Conservation (phyloP, 139 green algal genomes). For the Mesotaenium endlicherianum region DNA sequence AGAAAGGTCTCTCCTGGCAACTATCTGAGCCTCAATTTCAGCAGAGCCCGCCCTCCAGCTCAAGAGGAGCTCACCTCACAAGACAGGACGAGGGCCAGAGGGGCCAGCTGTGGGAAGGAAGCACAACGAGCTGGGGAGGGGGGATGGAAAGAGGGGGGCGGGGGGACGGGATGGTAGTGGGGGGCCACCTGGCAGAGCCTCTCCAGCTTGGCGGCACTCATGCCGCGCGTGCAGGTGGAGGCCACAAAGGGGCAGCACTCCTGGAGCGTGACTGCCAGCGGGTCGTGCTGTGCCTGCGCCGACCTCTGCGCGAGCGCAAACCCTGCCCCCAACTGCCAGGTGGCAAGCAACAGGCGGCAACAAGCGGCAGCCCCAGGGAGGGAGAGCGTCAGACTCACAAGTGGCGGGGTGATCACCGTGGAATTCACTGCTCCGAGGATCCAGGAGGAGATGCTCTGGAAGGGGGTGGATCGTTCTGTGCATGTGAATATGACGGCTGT, state of each 20-base stretch:
- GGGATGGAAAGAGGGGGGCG: background rate
- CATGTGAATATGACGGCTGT: no score
- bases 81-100: no score
- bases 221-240: conserved; percentile 31
- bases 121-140: background rate
- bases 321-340: conserved; percentile 28
- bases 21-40: background rate
- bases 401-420: no score
- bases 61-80: no score
- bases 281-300: conserved; percentile 2
- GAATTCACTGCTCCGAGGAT: no score
- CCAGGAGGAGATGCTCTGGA: no score
- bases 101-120: no score
- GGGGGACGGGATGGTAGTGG: background rate
- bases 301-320: conserved; percentile 33
- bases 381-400: no score
- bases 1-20: background rate
- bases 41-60: background rate
- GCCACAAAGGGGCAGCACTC: conserved; percentile 33
- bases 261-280: conserved; percentile 17
- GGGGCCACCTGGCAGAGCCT: conserved; percentile 40
- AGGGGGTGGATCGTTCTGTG: no score
- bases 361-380: no score
- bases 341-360: no score
- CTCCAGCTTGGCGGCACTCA: conserved; percentile 44